Percentiles rank a stretch among this genome's conserved stretches.
Evolutionary conservation across 768 basidiomycete genomes (phyloP).

Genomic region (Boletus subparvulus): DNA sequence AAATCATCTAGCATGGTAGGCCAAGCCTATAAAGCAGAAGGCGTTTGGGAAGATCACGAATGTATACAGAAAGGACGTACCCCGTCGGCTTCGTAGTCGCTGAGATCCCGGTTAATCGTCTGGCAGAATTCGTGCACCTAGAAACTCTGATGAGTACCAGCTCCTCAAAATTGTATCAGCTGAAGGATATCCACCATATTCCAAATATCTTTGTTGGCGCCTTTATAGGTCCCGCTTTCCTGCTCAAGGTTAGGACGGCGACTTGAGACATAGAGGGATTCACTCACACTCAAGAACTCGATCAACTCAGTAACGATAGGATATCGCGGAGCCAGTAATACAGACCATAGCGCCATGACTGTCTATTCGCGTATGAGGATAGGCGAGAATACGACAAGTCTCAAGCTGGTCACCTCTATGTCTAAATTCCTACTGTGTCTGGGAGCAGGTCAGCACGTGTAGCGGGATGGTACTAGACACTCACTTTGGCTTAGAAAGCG

Average conservation of each 20-base stretch:
- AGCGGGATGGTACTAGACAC: conserved; percentile 28
- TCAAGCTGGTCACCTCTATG: conserved; percentile 61
- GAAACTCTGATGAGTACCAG: neutral
- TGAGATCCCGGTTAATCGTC: conserved; percentile 55
- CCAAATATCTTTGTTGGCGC: conserved; percentile 85
- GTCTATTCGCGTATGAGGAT: conserved; percentile 42
- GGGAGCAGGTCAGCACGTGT: conserved; percentile 4
- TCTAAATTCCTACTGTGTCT: conserved; percentile 77
- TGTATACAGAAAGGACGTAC: conserved; percentile 41
- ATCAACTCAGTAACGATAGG: conserved; percentile 64
- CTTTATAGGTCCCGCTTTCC: conserved; percentile 63
- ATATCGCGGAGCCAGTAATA: conserved; percentile 65
- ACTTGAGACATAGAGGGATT: neutral
- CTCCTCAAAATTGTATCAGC: neutral
- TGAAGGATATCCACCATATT: conserved; percentile 56
- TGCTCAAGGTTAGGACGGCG: conserved; percentile 9
- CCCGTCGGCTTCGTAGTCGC: conserved; percentile 73
- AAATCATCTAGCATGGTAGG: conserved; percentile 82
- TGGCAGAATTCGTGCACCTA: conserved; percentile 79
- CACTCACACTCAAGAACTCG: conserved; percentile 61
- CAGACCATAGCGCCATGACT: conserved; percentile 73
- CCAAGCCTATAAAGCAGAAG: conserved; percentile 59
- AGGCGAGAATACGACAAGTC: neutral
- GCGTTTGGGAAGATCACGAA: neutral
- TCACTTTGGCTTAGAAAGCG: conserved; percentile 69